Evolutionary conservation across 1,139 yeast genomes (phyloP).

Genomic region (Saccharomyces pastorianus): DNA sequence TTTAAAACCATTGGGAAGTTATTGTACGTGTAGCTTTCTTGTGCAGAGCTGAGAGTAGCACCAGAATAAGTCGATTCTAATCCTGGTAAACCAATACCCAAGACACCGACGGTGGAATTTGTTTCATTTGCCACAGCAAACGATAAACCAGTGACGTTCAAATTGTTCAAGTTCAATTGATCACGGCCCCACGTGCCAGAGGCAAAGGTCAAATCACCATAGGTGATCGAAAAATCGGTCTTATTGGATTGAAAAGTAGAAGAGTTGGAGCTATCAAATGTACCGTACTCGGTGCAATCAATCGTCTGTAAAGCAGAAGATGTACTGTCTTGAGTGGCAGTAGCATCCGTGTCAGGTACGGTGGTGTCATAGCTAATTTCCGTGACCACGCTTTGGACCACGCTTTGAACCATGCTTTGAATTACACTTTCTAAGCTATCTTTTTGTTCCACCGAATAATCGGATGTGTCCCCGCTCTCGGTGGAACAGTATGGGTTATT

Average conservation of each 20-base stretch:
- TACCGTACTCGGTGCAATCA: constrained; percentile 10
- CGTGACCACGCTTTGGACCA: background rate
- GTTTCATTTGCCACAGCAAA: constrained; percentile 56
- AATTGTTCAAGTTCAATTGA: constrained; percentile 37
- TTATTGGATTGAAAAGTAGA: constrained; percentile 39
- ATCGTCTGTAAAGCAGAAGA: background rate
- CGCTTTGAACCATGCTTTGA: background rate
- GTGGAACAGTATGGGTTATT: constrained; percentile 20
- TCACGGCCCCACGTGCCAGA: constrained; percentile 62
- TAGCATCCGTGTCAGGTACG: background rate
- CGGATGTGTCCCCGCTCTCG: background rate
- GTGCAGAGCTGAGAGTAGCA: background rate
- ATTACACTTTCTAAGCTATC: too few species aligned
- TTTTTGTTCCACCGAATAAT: too few species aligned
- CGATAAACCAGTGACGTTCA: constrained; percentile 33
- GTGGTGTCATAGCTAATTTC: background rate
- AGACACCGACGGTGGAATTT: constrained; percentile 49
- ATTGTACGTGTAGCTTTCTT: background rate
- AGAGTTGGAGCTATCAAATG: constrained; percentile 27
- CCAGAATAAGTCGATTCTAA: constrained; percentile 35
- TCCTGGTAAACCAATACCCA: constrained; percentile 55
- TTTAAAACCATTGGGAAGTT: constrained; percentile 46
- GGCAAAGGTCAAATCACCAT: constrained; percentile 59
- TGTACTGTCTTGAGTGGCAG: background rate
- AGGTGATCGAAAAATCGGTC: constrained; percentile 43